Evolutionary conservation across 1,284 basidiomycete genomes (phyloP).

Genomic region (Fomes fomentarius): DNA sequence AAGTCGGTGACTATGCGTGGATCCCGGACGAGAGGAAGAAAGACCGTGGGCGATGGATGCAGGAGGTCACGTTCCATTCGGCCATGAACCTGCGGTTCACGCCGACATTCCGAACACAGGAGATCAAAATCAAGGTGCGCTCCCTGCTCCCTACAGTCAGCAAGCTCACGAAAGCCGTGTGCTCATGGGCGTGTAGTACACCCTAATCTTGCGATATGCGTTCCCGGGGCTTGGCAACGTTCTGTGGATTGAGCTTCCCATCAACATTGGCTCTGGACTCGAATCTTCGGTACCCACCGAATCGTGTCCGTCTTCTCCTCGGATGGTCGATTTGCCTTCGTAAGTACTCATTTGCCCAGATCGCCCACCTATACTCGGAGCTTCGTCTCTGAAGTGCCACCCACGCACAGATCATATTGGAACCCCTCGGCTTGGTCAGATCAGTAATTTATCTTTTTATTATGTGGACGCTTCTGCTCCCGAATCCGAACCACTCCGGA

Average conservation of each 20-base stretch:
- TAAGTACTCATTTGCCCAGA: slow-evolving; percentile 1
- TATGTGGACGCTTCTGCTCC: too few species aligned
- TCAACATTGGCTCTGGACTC: slow-evolving; percentile 19
- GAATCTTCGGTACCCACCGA: slow-evolving; percentile 7
- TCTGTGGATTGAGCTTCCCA: slow-evolving; percentile 15
- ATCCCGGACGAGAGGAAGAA: slow-evolving; percentile 13
- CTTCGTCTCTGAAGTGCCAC: not conserved
- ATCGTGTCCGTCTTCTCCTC: not conserved
- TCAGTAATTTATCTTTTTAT: not conserved
- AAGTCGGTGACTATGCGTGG: slow-evolving; percentile 16
- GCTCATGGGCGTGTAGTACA: slow-evolving; percentile 1
- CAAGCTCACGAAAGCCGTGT: too few species aligned
- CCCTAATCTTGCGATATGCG: slow-evolving; percentile 8
- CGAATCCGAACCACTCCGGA: too few species aligned
- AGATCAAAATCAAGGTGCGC: slow-evolving; percentile 20
- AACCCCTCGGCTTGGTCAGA: slow-evolving; percentile 8
- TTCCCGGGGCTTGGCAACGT: slow-evolving; percentile 19
- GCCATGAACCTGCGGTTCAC: slow-evolving; percentile 16
- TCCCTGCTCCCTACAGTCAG: too few species aligned
- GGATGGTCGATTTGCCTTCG: slow-evolving; percentile 16
- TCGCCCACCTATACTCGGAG: too few species aligned
- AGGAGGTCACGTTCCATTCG: slow-evolving; percentile 20
- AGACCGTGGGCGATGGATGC: slow-evolving; percentile 16
- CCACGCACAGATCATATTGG: slow-evolving; percentile 15
- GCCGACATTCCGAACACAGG: slow-evolving; percentile 19